Conservation (phyloP, 2,329 filamentous ascomycete species). For the Colletotrichum sp. region DNA sequence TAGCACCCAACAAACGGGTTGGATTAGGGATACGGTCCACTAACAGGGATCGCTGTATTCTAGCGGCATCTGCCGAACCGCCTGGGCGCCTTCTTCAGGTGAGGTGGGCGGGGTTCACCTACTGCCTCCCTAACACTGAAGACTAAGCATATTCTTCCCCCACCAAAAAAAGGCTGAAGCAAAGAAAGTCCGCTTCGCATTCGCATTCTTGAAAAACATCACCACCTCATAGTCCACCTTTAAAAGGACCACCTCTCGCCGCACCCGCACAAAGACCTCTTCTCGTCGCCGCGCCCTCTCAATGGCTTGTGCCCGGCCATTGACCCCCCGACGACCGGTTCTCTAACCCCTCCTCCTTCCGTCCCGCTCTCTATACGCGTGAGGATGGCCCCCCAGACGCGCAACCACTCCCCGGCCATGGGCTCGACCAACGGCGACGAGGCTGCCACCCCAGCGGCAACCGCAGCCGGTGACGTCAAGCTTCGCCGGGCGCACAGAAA, state of each 20-base stretch:
- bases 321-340: not conserved
- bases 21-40: not conserved
- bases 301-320: not conserved
- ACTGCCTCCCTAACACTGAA: too few relatives aligned
- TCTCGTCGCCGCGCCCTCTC: not conserved
- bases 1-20: not conserved
- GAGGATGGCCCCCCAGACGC: not conserved
- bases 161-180: conserved; percentile 7
- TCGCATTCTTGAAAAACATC: not conserved
- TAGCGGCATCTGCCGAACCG: not conserved
- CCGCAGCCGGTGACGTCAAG: conserved; percentile 27
- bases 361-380: not conserved
- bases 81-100: not conserved
- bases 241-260: not conserved
- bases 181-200: not conserved
- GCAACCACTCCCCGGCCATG: conserved; percentile 10
- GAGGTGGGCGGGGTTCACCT: not conserved
- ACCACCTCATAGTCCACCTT: not conserved
- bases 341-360: not conserved
- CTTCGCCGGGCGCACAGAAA: conserved; percentile 42
- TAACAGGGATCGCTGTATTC: not conserved
- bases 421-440: conserved; percentile 2
- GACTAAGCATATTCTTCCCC: not conserved
- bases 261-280: not conserved
- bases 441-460: conserved; percentile 4